Conservation (phyloP, 2,329 filamentous ascomycete species). For the Bipolaris cookei region DNA sequence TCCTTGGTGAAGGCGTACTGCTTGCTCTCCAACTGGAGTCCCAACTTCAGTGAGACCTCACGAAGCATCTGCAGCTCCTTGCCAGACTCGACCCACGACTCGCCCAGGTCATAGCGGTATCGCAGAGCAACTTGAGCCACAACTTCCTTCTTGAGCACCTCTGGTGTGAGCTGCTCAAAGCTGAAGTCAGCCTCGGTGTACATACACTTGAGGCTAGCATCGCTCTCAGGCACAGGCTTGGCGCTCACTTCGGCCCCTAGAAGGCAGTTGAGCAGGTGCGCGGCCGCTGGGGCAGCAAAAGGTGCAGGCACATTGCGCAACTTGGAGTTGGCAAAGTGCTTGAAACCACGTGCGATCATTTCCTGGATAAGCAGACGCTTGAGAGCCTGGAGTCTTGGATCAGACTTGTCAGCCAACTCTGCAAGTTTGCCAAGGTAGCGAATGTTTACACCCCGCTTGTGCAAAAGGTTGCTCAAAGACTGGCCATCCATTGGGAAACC, state of each 20-base stretch:
- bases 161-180: slow-evolving; percentile 80
- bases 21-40: slow-evolving; percentile 83
- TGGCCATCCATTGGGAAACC: slow-evolving; percentile 99
- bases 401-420: slow-evolving; percentile 63
- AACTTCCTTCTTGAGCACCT: slow-evolving; percentile 71
- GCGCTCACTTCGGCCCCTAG: slow-evolving; percentile 77
- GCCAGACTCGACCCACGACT: slow-evolving; percentile 70
- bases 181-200: slow-evolving; percentile 83
- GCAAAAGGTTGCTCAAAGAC: slow-evolving; percentile 83
- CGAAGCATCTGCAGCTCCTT: slow-evolving; percentile 85
- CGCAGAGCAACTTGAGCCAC: slow-evolving; percentile 73
- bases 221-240: slow-evolving; percentile 79
- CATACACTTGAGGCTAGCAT: slow-evolving; percentile 73
- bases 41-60: slow-evolving; percentile 86
- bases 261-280: slow-evolving; percentile 93
- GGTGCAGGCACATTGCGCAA: slow-evolving; percentile 79
- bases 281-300: slow-evolving; percentile 77
- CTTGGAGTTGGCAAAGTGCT: slow-evolving; percentile 83
- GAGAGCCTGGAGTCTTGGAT: slow-evolving; percentile 76
- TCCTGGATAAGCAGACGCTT: slow-evolving; percentile 82
- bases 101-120: slow-evolving; percentile 76
- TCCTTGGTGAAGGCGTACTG: slow-evolving; percentile 70
- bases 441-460: slow-evolving; percentile 97
- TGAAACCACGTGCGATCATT: slow-evolving; percentile 95
- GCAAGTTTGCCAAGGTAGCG: slow-evolving; percentile 91